Conservation (phyloP, 306 rosid genomes). For the Cucumis sativus region DNA sequence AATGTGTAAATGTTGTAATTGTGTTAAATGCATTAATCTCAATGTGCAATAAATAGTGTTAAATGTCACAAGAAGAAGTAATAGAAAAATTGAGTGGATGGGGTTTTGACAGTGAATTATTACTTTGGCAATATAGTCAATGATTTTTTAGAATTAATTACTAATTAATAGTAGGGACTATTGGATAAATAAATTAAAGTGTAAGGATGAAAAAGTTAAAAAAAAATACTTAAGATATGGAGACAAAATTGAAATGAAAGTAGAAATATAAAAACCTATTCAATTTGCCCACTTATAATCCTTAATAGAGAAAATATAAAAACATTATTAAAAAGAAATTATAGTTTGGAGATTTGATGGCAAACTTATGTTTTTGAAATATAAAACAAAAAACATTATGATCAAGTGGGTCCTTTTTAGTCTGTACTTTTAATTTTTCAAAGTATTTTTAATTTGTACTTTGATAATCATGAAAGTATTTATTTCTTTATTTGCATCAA, state of each 20-base stretch:
- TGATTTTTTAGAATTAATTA: neutral
- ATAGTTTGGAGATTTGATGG: neutral
- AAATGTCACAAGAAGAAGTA: neutral
- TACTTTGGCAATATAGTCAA: neutral
- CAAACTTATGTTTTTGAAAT: neutral
- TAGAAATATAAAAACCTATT: neutral
- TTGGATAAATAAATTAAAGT: neutral
- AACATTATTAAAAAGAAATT: neutral
- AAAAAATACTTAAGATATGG: neutral
- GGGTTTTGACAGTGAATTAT: neutral
- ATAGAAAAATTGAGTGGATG: neutral
- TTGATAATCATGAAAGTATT: neutral
- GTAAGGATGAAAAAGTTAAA: neutral
- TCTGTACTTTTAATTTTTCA: neutral
- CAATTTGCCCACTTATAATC: neutral
- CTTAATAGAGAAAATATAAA: neutral
- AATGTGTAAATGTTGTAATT: too few relatives aligned
- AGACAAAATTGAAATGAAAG: neutral
- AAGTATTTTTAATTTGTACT: neutral
- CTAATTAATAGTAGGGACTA: neutral
- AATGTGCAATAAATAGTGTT: neutral
- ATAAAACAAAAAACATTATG: neutral
- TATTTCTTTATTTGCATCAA: neutral
- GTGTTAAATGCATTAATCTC: neutral
- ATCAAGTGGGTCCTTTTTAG: neutral